These are phyloP conservation scores for Tylopilus sp. DNA, from an alignment of 768 basidiomycete species.

Conservation along the genomic window DNA sequence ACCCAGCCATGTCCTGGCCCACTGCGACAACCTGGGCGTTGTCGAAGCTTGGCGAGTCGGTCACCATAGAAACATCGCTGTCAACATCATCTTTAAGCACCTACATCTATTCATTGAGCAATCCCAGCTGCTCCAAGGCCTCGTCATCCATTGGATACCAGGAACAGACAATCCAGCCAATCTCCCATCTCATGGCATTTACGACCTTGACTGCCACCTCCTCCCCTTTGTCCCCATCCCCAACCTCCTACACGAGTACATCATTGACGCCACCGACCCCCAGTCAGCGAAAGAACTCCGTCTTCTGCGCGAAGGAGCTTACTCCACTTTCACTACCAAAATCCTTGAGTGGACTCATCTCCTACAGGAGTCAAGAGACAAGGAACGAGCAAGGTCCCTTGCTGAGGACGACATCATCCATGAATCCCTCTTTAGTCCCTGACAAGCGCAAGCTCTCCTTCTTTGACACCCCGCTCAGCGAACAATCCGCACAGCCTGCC, in stretches of 20 bases:
- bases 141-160: neutral
- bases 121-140: rapidly evolving
- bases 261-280: neutral
- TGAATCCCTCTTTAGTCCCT: no score
- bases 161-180: neutral
- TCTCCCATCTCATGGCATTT: neutral
- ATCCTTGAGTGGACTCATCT: no score
- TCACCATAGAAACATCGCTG: neutral
- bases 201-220: no score
- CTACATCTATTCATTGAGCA: neutral
- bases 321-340: no score
- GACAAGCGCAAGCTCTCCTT: no score
- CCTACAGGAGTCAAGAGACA: no score
- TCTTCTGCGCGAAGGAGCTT: no score
- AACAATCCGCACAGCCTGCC: no score
- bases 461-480: no score
- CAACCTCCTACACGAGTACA: neutral
- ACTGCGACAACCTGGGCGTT: neutral
- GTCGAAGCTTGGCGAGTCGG: neutral
- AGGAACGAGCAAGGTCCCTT: no score
- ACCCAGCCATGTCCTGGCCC: neutral
- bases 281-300: no score
- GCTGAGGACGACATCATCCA: no score
- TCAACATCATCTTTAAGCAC: neutral
- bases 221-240: neutral